Base-by-base conservation (phyloP, 257 asterid species). In the Penstemon barbatus region DNA sequence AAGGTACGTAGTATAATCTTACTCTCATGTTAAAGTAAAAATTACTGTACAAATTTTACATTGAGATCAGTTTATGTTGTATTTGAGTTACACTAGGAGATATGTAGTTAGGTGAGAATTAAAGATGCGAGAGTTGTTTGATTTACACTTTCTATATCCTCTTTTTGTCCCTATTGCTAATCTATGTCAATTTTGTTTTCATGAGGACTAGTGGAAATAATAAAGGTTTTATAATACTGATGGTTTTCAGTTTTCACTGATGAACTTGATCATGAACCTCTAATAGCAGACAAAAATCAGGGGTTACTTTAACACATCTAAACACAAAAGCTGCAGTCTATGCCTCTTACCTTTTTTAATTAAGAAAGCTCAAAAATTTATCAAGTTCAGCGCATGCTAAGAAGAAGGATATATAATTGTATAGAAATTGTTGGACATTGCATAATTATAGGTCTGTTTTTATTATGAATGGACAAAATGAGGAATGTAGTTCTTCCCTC, bases 1-100 rank as follows among this genome's bases (percentile, higher is more conserved):
- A 49, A 78, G 96, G 87, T 81, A n/a, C n/a, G n/a, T 81, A 49
- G 74, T 76, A 55, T 43, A 58, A 66, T 55, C 59, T 65, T 45
- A 40, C 11, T 61, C 41, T 3, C 36, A 13, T 15, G 53, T 59
- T 38, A 48, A 5, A 13, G 10, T 57, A 15, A 36, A 11, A 37
- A 41, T 9, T 55, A 25, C 33, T 25, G 33, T 25, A 40, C 43
- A 33, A 50, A 8, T 6, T 63, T 56, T 8, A 48, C 36, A 15
- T 61, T 7, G 37, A 49, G 70, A 45, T 48, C 53, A 8, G 2
- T 39, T 40, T 44, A 3, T 73, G 50, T 40, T 41, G 11, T 59
- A 25, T 67, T 12, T 55, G 43, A 40, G 39, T 63, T 63, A 9
- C 48, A 19, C 69, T 53, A 9, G 56, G 49, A 65, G 60, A 38